A percentile compares a stretch with the other conserved stretches of the same genome.
Conservation (phyloP, 805 yeast species). For the Komagataella kurtzmanii region DNA sequence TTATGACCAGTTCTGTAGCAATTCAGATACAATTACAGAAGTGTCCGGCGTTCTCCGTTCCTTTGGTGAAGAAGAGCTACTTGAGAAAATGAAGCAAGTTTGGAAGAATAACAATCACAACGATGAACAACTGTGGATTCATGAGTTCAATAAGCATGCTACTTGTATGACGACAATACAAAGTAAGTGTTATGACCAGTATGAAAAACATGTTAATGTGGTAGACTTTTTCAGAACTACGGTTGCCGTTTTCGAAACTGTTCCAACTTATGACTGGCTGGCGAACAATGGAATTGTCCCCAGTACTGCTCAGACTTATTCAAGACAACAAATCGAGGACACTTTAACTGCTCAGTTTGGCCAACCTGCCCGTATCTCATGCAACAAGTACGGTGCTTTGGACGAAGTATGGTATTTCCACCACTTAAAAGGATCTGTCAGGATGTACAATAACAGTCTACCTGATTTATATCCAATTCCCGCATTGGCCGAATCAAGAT, state of each 20-base stretch:
- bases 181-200: constrained; percentile 50
- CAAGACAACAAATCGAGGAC: constrained; percentile 36
- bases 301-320: constrained; percentile 37
- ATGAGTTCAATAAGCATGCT: constrained; percentile 90
- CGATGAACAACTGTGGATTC: constrained; percentile 70
- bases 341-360: constrained; percentile 41
- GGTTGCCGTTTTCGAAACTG: constrained; percentile 37
- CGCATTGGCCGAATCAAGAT: constrained; percentile 37
- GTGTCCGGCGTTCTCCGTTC: constrained; percentile 31
- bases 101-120: constrained; percentile 71
- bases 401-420: constrained; percentile 75
- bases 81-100: constrained; percentile 37
- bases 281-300: constrained; percentile 64
- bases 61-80: constrained; percentile 35
- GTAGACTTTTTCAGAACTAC: constrained; percentile 59
- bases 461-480: constrained; percentile 61
- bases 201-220: constrained; percentile 28
- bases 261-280: constrained; percentile 61
- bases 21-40: constrained; percentile 30
- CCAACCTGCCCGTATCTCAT: constrained; percentile 44
- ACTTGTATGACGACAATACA: constrained; percentile 78
- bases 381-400: constrained; percentile 38
- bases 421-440: constrained; percentile 57
- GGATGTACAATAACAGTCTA: constrained; percentile 10
- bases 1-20: constrained; percentile 68